Evolutionary conservation across 2,329 filamentous ascomycete species (phyloP).

Genomic region (Dothideomycetidae sp.): DNA sequence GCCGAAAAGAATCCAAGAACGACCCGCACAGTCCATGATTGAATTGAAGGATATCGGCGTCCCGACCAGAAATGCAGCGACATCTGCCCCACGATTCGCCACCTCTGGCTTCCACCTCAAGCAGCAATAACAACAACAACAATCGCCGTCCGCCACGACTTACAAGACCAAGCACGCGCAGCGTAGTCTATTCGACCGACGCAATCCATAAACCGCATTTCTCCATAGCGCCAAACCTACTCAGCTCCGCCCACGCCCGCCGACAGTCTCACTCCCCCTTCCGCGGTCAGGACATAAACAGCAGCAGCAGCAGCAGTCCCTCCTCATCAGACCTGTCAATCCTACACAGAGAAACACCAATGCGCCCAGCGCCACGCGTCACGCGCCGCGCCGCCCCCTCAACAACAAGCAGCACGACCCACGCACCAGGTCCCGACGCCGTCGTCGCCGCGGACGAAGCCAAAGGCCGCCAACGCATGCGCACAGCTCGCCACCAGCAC

Average conservation of each 20-base stretch:
- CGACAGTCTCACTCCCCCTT: conserved; percentile 3
- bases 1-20: too few species aligned
- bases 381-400: background rate
- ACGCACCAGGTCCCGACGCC: background rate
- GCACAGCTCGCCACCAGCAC: conserved; percentile 1
- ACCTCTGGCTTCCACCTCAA: background rate
- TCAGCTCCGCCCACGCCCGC: conserved; percentile 2
- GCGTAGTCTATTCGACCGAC: too few species aligned
- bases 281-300: too few species aligned
- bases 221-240: conserved; percentile 1
- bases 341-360: too few species aligned
- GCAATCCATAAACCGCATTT: too few species aligned
- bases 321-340: too few species aligned
- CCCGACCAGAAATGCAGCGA: too few species aligned
- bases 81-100: background rate
- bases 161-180: background rate
- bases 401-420: conserved; percentile 1
- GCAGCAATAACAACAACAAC: background rate
- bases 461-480: background rate
- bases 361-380: background rate
- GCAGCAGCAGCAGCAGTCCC: too few species aligned
- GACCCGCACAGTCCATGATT: too few species aligned
- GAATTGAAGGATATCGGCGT: too few species aligned
- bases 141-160: background rate
- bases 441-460: conserved; percentile 1